Conservation (phyloP, 129 eudicot genomes). For the Ambrosia artemisiifolia region DNA sequence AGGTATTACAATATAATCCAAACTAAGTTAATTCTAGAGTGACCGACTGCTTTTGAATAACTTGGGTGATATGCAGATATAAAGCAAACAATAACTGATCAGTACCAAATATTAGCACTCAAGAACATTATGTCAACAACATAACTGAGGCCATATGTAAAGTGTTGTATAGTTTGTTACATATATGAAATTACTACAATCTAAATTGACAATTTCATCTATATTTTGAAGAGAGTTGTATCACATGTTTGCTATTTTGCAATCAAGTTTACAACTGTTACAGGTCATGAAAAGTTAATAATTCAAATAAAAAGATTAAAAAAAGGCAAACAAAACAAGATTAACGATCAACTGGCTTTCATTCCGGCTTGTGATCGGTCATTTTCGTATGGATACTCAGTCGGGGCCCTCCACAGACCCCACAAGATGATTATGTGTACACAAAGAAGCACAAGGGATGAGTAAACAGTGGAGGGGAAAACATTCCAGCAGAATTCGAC, state of each 20-base stretch:
- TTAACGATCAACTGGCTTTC: constrained; percentile 37
- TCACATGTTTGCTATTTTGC: neutral
- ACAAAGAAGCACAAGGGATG: constrained; percentile 54
- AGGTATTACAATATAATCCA: no score
- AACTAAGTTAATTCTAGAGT: no score
- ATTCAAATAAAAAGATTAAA: neutral
- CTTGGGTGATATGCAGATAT: no score
- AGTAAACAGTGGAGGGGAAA: constrained; percentile 64
- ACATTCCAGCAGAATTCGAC: constrained; percentile 90
- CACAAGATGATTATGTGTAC: constrained; percentile 58
- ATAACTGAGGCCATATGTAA: no score
- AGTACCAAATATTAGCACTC: no score
- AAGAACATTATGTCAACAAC: no score
- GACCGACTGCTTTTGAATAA: no score
- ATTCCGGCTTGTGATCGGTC: constrained; percentile 18
- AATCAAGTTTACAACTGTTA: neutral
- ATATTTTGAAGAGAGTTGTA: no score
- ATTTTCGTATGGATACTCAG: constrained; percentile 51
- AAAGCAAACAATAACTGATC: no score
- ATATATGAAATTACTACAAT: no score
- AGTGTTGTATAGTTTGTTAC: no score
- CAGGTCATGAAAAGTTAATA: neutral
- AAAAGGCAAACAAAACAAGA: neutral
- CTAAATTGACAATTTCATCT: no score
- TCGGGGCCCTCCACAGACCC: constrained; percentile 64